These are phyloP conservation scores for Xylaria sp. DNA, from an alignment of 2,329 filamentous ascomycete genomes.

Conservation along the genomic window DNA sequence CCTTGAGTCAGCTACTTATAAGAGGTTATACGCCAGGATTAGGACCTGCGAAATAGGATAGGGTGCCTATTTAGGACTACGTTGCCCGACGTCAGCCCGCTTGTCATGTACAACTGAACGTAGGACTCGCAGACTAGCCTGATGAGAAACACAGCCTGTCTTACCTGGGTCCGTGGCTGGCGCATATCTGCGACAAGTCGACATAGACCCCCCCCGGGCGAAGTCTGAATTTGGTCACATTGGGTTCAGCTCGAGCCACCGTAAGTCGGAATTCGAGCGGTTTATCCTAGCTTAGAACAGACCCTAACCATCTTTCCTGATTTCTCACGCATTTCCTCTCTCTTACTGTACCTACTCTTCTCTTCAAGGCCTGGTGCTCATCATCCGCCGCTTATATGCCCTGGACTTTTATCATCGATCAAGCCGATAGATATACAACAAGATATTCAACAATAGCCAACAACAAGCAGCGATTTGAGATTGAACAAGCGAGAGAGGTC, in stretches of 20 bases:
- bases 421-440: conserved; percentile 3
- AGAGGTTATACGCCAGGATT: no score
- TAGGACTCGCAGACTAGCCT: not conserved
- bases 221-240: conserved; percentile 16
- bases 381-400: conserved; percentile 16
- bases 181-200: conserved; percentile 23
- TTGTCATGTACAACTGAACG: not conserved
- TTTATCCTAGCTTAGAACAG: not conserved
- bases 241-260: conserved; percentile 30
- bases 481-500: conserved; percentile 15
- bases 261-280: conserved; percentile 22
- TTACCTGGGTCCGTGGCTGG: conserved; percentile 27
- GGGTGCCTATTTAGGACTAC: not conserved
- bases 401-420: conserved; percentile 4
- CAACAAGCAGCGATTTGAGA: not conserved
- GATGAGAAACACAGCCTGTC: conserved; percentile 35
- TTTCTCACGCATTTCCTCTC: conserved; percentile 21
- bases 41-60: no score
- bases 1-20: conserved; percentile 4
- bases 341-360: conserved; percentile 11
- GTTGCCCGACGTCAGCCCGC: conserved; percentile 11
- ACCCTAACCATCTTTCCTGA: conserved; percentile 18
- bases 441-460: not conserved
- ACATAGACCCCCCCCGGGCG: conserved; percentile 15
- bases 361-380: conserved; percentile 27